Percentiles rank a stretch among this genome's conserved stretches.
Conservation (phyloP, 169 alveolate genomes). For the Theileria orientalis region DNA sequence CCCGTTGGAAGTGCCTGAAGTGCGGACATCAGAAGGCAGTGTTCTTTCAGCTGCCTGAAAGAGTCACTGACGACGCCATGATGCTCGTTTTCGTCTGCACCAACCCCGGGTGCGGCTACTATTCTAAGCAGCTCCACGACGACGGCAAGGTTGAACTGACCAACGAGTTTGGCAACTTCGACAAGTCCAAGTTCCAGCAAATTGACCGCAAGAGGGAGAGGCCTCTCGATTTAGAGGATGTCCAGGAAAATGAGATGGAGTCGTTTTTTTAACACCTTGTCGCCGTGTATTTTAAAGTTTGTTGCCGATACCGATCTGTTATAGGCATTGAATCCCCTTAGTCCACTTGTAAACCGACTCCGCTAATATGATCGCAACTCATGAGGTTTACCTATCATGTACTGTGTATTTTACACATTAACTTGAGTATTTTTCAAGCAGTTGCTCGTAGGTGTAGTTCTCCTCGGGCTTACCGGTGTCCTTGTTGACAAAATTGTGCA, state of each 20-base stretch:
- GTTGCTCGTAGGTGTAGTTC: conserved; percentile 33
- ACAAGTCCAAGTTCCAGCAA: conserved; percentile 14
- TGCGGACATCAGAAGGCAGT: conserved; percentile 84
- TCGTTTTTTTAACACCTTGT: neutral
- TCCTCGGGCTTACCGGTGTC: conserved; percentile 57
- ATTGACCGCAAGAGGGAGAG: neutral
- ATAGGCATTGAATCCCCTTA: too few species aligned
- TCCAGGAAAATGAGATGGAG: neutral
- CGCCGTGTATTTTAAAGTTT: too few species aligned
- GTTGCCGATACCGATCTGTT: too few species aligned
- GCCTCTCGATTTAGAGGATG: neutral
- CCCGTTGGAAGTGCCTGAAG: conserved; percentile 83
- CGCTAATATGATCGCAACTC: too few species aligned
- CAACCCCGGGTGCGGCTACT: conserved; percentile 74
- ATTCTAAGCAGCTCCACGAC: conserved; percentile 68
- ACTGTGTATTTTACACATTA: too few species aligned
- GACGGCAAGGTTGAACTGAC: conserved; percentile 39
- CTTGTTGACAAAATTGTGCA: conserved; percentile 78
- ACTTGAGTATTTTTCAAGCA: conserved; percentile 26
- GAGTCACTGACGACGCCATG: conserved; percentile 88
- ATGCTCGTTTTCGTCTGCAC: conserved; percentile 87
- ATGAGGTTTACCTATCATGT: too few species aligned
- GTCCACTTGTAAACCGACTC: too few species aligned
- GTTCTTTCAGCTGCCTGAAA: conserved; percentile 87
- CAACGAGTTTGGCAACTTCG: conserved; percentile 2